Percentiles rank a stretch among this genome's conserved stretches.
phyloP scores from a whole-genome alignment of 73 alveolate species.

The Effrenium voratum region DNA sequence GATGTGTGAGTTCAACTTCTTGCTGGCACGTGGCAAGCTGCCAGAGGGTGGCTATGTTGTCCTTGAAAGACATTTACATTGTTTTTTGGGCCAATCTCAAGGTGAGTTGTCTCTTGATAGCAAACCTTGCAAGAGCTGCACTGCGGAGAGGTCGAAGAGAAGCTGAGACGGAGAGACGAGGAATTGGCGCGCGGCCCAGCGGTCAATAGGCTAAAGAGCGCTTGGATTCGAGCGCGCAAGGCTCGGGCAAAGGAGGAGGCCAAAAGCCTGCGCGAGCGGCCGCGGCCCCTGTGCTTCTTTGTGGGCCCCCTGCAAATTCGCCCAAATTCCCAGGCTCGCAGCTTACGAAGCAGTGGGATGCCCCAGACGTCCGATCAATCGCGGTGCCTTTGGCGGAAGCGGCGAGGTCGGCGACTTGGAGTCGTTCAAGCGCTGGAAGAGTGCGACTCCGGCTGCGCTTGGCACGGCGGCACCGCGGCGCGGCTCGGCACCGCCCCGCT shows the following conservation, averaged over 20 bases:
- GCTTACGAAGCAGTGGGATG: constrained; percentile 5
- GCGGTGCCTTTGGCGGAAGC: not conserved
- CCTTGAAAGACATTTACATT: too few relatives aligned
- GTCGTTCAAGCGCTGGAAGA: constrained; percentile 38
- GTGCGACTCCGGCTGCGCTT: not conserved
- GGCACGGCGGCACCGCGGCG: too few relatives aligned
- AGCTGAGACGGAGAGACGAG: constrained; percentile 33
- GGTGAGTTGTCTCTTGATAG: too few relatives aligned
- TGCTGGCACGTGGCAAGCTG: not conserved
- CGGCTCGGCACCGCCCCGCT: not conserved
- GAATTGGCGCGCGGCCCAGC: constrained; percentile 13
- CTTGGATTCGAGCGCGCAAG: not conserved
- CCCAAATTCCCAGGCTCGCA: not conserved
- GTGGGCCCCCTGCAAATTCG: not conserved
- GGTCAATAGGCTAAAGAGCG: not conserved
- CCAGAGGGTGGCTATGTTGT: too few relatives aligned
- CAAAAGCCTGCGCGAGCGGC: constrained; percentile 51
- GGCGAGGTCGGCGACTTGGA: constrained; percentile 41
- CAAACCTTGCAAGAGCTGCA: too few relatives aligned
- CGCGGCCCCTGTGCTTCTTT: not conserved
- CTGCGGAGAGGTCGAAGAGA: constrained; percentile 46
- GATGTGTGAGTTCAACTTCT: not conserved
- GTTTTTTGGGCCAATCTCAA: too few relatives aligned
- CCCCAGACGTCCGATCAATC: not conserved
- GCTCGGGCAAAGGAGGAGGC: constrained; percentile 54